These are phyloP conservation scores for Xylariomycetidae sp. DNA, from an alignment of 2,329 filamentous ascomycete species.

Conservation along the genomic window DNA sequence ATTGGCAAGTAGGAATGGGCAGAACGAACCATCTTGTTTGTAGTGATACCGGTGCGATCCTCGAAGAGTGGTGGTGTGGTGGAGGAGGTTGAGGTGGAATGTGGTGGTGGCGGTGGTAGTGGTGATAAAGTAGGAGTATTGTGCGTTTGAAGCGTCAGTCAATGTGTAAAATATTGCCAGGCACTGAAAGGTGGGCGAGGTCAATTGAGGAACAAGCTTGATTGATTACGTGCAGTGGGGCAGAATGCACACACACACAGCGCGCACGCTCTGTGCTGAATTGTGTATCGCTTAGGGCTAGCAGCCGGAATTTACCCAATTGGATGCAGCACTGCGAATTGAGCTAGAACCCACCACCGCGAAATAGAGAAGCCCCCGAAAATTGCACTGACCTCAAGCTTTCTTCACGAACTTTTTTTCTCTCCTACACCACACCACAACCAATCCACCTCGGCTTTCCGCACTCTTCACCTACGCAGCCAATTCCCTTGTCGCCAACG, in stretches of 20 bases:
- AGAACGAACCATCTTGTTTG: constrained; percentile 57
- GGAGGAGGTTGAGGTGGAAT: constrained; percentile 19
- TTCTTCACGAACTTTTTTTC: constrained; percentile 17
- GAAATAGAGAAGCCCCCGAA: constrained; percentile 7
- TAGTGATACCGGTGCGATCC: constrained; percentile 59
- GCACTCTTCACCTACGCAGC: constrained; percentile 22
- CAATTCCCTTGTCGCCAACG: constrained; percentile 20
- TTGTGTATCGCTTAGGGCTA: constrained; percentile 28
- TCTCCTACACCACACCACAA: constrained; percentile 8
- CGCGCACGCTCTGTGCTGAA: too few relatives aligned
- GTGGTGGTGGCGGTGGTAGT: constrained; percentile 17
- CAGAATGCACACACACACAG: constrained; percentile 9
- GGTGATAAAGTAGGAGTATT: constrained; percentile 17
- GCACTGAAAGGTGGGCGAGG: too few relatives aligned
- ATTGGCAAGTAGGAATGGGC: not conserved
- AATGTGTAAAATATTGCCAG: too few relatives aligned
- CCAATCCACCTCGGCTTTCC: too few relatives aligned
- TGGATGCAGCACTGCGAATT: constrained; percentile 13
- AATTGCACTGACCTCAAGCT: constrained; percentile 7
- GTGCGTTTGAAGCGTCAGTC: constrained; percentile 8
- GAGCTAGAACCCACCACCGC: constrained; percentile 11
- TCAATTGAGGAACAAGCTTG: constrained; percentile 19
- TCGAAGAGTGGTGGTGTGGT: constrained; percentile 55
- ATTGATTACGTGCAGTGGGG: constrained; percentile 6
- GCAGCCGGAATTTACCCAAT: constrained; percentile 23